Conservation (phyloP, 345 rosid species). For the Dimocarpus longan region DNA sequence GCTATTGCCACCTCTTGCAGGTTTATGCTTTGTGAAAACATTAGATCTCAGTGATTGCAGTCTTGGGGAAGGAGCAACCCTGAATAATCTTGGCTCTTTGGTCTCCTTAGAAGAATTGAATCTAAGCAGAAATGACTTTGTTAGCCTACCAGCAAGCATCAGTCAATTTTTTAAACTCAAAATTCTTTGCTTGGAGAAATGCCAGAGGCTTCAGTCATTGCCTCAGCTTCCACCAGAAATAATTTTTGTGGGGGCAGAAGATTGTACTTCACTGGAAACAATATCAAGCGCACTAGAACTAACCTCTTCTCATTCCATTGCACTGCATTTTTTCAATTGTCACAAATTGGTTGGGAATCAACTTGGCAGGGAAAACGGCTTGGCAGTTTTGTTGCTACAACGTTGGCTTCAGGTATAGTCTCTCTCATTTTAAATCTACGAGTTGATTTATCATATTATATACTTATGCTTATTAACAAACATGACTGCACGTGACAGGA, state of each 20-base stretch:
- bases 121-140: not conserved
- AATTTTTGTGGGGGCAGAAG: not conserved
- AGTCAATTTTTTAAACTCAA: slow-evolving; percentile 7
- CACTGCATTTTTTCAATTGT: slow-evolving; percentile 4
- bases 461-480: not conserved
- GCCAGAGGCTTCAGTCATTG: not conserved
- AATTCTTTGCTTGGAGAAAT: slow-evolving; percentile 5
- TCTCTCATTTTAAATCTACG: not conserved
- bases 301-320: not conserved
- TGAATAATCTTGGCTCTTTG: not conserved
- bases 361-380: not conserved
- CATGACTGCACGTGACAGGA: not conserved
- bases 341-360: not conserved
- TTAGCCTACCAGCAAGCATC: not conserved
- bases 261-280: slow-evolving; percentile 12
- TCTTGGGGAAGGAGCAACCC: not conserved
- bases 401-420: not conserved
- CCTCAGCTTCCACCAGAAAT: slow-evolving; percentile 20
- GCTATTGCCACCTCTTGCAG: too few species aligned
- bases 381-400: not conserved
- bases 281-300: not conserved
- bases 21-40: too few species aligned
- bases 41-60: not conserved
- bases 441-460: too few species aligned
- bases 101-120: not conserved